Conservation (phyloP, 805 yeast genomes). For the Wickerhamiella azyma region DNA sequence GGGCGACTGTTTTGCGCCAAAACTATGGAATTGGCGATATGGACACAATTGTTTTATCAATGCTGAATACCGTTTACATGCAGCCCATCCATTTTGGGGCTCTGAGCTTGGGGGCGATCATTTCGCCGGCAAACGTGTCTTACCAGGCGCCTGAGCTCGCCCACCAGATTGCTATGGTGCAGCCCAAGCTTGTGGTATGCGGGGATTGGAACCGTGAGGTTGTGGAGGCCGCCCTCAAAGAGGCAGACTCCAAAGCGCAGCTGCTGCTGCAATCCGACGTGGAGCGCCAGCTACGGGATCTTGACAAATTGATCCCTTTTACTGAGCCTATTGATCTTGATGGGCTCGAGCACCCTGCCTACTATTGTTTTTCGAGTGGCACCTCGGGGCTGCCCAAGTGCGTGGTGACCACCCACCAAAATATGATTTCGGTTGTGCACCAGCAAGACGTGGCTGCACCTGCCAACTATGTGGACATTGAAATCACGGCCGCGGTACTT, state of each 20-base stretch:
- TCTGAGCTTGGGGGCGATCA: conserved; percentile 20
- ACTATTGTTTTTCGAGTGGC: conserved; percentile 23
- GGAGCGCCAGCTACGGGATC: background rate
- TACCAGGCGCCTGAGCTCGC: conserved; percentile 22
- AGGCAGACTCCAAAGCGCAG: conserved; percentile 4
- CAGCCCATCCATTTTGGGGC: conserved; percentile 22
- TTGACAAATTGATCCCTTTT: background rate
- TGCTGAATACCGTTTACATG: conserved; percentile 21
- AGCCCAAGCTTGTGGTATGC: conserved; percentile 17
- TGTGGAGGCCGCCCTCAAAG: background rate
- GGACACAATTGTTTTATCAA: conserved; percentile 23
- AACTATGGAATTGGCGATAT: conserved; percentile 17
- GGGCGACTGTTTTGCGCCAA: background rate
- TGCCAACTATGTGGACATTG: conserved; percentile 13
- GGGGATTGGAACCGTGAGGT: conserved; percentile 3
- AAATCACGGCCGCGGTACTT: conserved; percentile 21
- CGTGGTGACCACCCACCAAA: conserved; percentile 48
- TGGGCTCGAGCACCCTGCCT: conserved; percentile 15
- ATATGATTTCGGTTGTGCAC: conserved; percentile 30
- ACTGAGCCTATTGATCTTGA: conserved; percentile 8
- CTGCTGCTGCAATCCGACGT: conserved; percentile 1
- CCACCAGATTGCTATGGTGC: conserved; percentile 16
- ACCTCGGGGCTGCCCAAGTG: conserved; percentile 61
- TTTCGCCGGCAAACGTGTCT: conserved; percentile 22
- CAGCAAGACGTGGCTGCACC: conserved; percentile 15